Evolutionary conservation across 768 basidiomycete genomes (phyloP).

Genomic region (Hirschioporus abietinus): DNA sequence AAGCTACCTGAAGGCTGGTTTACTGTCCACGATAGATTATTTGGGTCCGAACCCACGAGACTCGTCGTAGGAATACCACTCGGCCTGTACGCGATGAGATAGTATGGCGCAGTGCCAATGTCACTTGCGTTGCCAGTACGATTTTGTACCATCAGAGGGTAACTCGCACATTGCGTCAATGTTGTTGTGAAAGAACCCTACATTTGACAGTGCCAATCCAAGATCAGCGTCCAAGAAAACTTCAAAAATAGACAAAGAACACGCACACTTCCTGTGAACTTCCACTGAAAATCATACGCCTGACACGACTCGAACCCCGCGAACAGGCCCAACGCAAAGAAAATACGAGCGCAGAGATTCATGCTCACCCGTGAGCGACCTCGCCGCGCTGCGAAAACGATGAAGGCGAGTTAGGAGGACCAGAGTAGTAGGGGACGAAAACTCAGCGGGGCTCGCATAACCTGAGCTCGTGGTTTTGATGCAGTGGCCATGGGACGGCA

Average conservation of each 20-base stretch:
- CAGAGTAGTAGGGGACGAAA: not conserved
- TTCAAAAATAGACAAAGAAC: not conserved
- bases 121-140: conserved; percentile 17
- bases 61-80: conserved; percentile 30
- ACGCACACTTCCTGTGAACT: conserved; percentile 26
- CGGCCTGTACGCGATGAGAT: conserved; percentile 36
- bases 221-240: not conserved
- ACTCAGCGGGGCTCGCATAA: not conserved
- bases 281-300: conserved; percentile 26
- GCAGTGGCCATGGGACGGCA: not conserved
- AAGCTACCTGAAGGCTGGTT: conserved; percentile 36
- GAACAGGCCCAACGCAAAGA: not conserved
- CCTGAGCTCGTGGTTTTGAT: not conserved
- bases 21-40: conserved; percentile 32
- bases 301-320: not conserved
- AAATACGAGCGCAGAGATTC: not conserved
- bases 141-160: conserved; percentile 20
- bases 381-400: not conserved
- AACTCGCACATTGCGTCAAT: conserved; percentile 20
- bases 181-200: conserved; percentile 13
- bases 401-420: not conserved
- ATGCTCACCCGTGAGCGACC: not conserved
- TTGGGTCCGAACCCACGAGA: conserved; percentile 28
- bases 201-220: conserved; percentile 3
- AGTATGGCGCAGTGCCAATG: conserved; percentile 31